Conservation (phyloP, 305 asterid species). For the Ajuga reptans region DNA sequence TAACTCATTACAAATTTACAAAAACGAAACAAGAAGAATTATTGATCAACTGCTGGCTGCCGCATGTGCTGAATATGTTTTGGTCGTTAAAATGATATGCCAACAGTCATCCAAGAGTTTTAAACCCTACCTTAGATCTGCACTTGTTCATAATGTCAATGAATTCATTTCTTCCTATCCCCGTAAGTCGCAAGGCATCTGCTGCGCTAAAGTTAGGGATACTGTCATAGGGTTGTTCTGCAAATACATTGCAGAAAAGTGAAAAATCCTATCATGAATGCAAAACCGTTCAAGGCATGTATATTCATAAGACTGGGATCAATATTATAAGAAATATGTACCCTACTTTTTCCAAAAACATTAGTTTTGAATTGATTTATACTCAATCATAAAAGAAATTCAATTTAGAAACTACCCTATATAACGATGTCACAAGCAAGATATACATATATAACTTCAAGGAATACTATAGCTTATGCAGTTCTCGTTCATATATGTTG, state of each 20-base stretch:
- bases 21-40: not conserved
- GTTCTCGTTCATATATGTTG: constrained; percentile 14
- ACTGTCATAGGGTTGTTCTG: constrained; percentile 99
- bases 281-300: not conserved
- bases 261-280: constrained; percentile 12
- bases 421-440: constrained; percentile 1
- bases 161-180: constrained; percentile 96
- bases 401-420: not conserved
- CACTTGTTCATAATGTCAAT: constrained; percentile 99
- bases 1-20: not conserved
- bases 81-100: constrained; percentile 3
- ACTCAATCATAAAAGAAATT: not conserved
- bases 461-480: not conserved
- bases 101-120: constrained; percentile 15
- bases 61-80: not conserved
- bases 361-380: not conserved
- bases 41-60: not conserved
- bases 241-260: constrained; percentile 29
- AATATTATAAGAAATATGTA: not conserved
- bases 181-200: constrained; percentile 88
- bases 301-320: not conserved
- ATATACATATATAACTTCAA: constrained; percentile 4
- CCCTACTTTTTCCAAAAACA: constrained; percentile 1
- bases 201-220: constrained; percentile 99
- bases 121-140: constrained; percentile 87